Conservation (phyloP, 345 rosid species). For the Psidium friedrichsthalianum region DNA sequence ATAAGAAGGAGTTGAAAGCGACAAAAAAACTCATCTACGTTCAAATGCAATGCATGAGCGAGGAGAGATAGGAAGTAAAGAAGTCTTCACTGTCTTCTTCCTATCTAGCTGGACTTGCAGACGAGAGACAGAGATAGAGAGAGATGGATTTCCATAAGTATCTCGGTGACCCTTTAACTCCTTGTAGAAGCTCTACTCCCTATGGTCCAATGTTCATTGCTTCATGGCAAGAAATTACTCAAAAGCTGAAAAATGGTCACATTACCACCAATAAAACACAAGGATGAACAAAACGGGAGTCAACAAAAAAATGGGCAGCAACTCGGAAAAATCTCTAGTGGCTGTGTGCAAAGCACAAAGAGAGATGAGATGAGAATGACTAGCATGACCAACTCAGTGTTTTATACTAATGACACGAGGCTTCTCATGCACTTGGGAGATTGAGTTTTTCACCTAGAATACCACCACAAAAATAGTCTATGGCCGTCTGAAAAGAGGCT, state of each 20-base stretch:
- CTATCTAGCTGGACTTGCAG: neutral
- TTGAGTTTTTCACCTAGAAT: neutral
- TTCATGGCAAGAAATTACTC: neutral
- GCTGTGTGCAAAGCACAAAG: neutral
- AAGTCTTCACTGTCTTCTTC: neutral
- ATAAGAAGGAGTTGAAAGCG: neutral
- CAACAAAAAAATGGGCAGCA: constrained; percentile 1
- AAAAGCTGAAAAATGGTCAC: neutral
- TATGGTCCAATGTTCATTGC: neutral
- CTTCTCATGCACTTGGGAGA: neutral
- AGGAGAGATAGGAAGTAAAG: neutral
- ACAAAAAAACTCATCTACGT: neutral
- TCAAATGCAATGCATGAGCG: neutral
- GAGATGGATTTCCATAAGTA: neutral
- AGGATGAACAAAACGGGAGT: neutral
- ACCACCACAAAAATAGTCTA: neutral
- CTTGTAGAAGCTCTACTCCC: neutral
- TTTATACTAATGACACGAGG: neutral
- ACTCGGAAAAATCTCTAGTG: constrained; percentile 10
- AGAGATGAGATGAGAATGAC: neutral
- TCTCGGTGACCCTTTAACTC: neutral
- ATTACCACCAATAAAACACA: neutral
- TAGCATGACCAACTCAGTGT: neutral
- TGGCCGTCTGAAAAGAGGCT: neutral
- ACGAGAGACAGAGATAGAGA: neutral